These are phyloP conservation scores for Xylaria multiplex DNA, from an alignment of 2,329 filamentous ascomycete genomes.

Conservation along the genomic window DNA sequence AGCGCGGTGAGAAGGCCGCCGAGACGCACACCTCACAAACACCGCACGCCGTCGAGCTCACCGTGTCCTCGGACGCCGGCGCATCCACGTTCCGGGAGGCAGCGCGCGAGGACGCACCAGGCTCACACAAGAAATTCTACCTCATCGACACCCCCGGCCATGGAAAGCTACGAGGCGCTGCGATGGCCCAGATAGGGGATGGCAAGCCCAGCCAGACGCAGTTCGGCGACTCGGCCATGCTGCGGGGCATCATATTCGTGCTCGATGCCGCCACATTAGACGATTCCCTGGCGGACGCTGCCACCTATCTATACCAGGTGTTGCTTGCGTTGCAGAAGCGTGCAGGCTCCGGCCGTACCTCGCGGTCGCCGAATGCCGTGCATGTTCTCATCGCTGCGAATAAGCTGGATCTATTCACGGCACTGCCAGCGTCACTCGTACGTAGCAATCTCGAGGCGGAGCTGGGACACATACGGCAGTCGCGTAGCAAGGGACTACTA, in stretches of 20 bases:
- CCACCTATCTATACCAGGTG: slow-evolving; percentile 87
- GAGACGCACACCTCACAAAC: slow-evolving; percentile 67
- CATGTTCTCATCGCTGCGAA: slow-evolving; percentile 89
- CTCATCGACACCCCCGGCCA: slow-evolving; percentile 93
- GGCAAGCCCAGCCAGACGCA: slow-evolving; percentile 16
- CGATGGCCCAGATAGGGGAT: slow-evolving; percentile 61
- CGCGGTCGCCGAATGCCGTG: slow-evolving; percentile 68
- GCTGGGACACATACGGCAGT: slow-evolving; percentile 79
- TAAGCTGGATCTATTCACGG: slow-evolving; percentile 95
- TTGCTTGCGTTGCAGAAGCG: slow-evolving; percentile 85
- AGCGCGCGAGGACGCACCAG: slow-evolving; percentile 65
- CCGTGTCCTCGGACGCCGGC: slow-evolving; percentile 58
- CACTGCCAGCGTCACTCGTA: slow-evolving; percentile 81
- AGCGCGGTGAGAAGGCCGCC: slow-evolving; percentile 60
- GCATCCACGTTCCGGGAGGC: slow-evolving; percentile 59
- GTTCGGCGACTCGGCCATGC: slow-evolving; percentile 29
- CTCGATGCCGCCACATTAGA: slow-evolving; percentile 82
- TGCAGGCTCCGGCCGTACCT: slow-evolving; percentile 64
- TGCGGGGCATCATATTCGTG: slow-evolving; percentile 79
- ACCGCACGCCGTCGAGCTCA: slow-evolving; percentile 64
- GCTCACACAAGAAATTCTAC: slow-evolving; percentile 74
- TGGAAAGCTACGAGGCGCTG: slow-evolving; percentile 84
- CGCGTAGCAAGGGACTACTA: slow-evolving; percentile 81
- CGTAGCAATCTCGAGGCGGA: slow-evolving; percentile 81
- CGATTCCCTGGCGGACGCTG: slow-evolving; percentile 74